Base-by-base conservation (phyloP, 108 stramenopile species). In the Skeletonema potamos region DNA sequence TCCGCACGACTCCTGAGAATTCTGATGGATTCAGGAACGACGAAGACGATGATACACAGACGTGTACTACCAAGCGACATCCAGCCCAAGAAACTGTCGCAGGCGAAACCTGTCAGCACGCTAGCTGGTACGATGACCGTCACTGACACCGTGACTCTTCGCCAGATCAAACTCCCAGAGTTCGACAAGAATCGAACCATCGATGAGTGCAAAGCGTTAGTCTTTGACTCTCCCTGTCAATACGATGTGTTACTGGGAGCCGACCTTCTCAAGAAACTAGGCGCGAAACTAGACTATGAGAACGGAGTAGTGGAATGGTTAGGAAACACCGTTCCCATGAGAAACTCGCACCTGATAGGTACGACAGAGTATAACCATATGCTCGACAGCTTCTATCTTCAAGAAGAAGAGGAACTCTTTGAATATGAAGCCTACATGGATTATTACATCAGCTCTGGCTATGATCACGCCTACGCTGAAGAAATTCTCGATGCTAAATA, bases 401-500 rank as follows among this genome's bases (percentile, higher is more conserved):
- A 46, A 20, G 44, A 46, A 18, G 44, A 46, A 18, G 44, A 46
- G 2, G 44, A 46, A 18, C n/a, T 46, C 0, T 6, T 46, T 18
- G 44, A 46, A 0, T 46, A 46, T 6, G 9, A 46, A 0, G 44
- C 9, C 18, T 46, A 46, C 12, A 20, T 46, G 17, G 44, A 46
- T 12, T 4, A 9, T 12, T 46, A 46, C 44, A 46, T 46, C 44
- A 46, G 44, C 2, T 46, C 44, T 12, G 44, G 44, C n/a, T 46
- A 12, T 46, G 44, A 46, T 2, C 11, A 28, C 18, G 57, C 32
- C 26, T 54, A 58, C 36, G 51, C 73, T 6, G 66, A 18, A 6
- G 58, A 57, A 43, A 83, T 86, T 2, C 56, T 73, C 3, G 82
- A 79, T 29, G 54, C 82, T 26, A 78, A 81, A 59, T 80, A 83